phyloP scores from a whole-genome alignment of 805 yeast genomes.

The Jamesozyma rosinii region DNA sequence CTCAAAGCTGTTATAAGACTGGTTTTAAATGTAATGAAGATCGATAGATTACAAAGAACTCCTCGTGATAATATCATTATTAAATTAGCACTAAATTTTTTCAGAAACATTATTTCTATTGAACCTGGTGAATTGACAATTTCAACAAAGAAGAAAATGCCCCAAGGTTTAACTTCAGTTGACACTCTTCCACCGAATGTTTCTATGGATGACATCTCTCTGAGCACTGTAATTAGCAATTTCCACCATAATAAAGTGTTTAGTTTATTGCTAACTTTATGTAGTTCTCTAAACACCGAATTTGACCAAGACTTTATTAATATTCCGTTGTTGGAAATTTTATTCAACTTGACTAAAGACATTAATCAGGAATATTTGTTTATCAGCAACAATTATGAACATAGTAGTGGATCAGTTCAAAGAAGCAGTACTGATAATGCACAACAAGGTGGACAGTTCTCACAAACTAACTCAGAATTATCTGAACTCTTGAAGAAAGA shows the following conservation, averaged over 20 bases:
- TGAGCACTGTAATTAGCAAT: conserved; percentile 46
- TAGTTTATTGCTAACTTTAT: conserved; percentile 59
- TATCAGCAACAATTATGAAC: neutral
- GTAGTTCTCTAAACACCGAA: conserved; percentile 54
- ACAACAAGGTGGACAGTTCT: neutral
- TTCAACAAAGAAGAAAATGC: conserved; percentile 31
- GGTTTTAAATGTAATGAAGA: conserved; percentile 51
- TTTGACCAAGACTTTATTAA: conserved; percentile 55
- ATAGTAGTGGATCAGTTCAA: neutral
- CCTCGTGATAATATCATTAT: conserved; percentile 65
- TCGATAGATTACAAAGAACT: conserved; percentile 47
- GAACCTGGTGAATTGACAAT: conserved; percentile 57
- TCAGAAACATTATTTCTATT: conserved; percentile 70
- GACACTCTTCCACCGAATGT: conserved; percentile 47
- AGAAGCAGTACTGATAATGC: neutral
- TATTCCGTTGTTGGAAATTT: conserved; percentile 55
- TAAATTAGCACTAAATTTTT: conserved; percentile 59
- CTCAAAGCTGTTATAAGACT: conserved; percentile 62
- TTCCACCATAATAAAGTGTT: conserved; percentile 68
- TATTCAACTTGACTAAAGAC: conserved; percentile 55
- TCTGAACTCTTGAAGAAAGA: conserved; percentile 53
- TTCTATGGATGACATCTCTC: conserved; percentile 55
- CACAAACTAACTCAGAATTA: conserved; percentile 36
- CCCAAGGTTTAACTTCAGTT: conserved; percentile 27
- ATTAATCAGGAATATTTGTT: conserved; percentile 32